Evolutionary conservation across 306 rosid species (phyloP).

Genomic region (Fragaria nilgerrensis): DNA sequence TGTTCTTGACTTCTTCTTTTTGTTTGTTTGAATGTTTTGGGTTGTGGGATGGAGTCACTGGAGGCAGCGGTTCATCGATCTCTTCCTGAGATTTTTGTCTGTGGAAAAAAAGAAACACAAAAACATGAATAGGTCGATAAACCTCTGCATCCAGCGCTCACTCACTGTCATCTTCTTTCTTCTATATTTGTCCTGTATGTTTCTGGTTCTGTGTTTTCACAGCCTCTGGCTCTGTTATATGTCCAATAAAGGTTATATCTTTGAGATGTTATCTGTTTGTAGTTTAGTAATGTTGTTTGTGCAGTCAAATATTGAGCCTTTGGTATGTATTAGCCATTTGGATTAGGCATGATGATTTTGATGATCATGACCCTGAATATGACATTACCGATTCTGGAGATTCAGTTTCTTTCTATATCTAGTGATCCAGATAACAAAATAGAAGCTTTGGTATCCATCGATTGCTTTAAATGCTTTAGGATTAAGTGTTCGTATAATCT

Average conservation of each 20-base stretch:
- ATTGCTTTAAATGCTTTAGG: neutral
- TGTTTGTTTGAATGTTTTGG: neutral
- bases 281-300: neutral
- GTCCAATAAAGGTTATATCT: neutral
- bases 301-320: neutral
- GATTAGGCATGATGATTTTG: neutral
- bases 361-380: neutral
- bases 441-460: neutral
- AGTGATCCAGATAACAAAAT: neutral
- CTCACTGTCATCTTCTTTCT: constrained; percentile 29
- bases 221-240: neutral
- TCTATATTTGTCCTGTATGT: neutral
- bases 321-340: neutral
- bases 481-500: neutral
- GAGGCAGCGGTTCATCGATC: constrained; percentile 99
- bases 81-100: constrained; percentile 73
- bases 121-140: constrained; percentile 98
- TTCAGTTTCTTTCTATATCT: neutral
- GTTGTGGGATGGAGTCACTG: constrained; percentile 68
- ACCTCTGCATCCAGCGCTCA: constrained; percentile 99
- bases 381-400: neutral
- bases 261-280: neutral
- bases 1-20: neutral
- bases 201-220: too few relatives aligned
- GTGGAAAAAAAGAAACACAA: constrained; percentile 38